Evolutionary conservation across 345 rosid species (phyloP).

Genomic region (Angophora floribunda): DNA sequence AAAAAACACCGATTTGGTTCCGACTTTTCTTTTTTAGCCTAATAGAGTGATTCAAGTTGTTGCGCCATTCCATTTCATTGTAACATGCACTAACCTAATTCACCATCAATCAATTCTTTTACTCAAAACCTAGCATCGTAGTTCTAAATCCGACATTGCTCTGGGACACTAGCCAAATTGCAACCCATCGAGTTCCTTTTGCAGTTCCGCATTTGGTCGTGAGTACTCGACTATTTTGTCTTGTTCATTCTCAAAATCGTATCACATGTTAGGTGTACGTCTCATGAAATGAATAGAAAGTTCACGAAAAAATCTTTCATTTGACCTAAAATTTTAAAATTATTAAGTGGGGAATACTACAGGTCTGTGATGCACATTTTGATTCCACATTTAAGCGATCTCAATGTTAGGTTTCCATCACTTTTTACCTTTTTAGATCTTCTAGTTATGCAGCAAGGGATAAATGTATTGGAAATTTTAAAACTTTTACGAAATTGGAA

Average conservation of each 20-base stretch:
- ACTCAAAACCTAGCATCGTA: not conserved
- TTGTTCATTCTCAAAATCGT: too few species aligned
- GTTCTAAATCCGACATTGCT: not conserved
- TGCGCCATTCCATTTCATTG: accelerated
- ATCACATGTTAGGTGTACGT: not conserved
- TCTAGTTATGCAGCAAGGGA: not conserved
- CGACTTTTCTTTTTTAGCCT: not conserved
- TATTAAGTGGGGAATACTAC: not conserved
- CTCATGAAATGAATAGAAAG: not conserved
- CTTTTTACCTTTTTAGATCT: not conserved
- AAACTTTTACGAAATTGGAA: too few species aligned
- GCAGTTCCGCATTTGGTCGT: too few species aligned
- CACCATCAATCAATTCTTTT: not conserved
- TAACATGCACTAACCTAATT: too few species aligned
- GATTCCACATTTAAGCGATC: not conserved
- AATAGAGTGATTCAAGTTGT: not conserved
- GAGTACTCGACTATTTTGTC: not conserved
- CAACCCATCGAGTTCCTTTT: too few species aligned
- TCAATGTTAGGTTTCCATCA: not conserved
- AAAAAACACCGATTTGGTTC: too few species aligned
- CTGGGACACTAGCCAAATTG: not conserved
- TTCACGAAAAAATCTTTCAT: not conserved
- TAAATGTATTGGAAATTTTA: too few species aligned
- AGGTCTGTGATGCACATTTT: not conserved
- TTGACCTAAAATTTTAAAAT: not conserved